A percentile compares a stretch with the other conserved stretches of the same genome.
Conservation (phyloP, 441 rosid genomes). For the Corymbia citriodora region DNA sequence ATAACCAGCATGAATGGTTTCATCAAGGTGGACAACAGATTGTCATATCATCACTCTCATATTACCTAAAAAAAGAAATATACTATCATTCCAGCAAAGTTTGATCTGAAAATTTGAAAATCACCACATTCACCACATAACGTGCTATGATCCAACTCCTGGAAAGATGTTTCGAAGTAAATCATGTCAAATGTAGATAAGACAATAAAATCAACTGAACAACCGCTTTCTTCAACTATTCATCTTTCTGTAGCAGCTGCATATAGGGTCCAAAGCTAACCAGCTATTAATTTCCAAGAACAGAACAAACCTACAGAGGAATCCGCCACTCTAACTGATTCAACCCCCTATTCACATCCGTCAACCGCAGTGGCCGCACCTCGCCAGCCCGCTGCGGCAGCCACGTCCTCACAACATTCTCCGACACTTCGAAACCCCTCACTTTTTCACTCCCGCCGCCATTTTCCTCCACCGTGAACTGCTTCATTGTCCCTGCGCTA, state of each 20-base stretch:
- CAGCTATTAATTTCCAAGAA: not conserved
- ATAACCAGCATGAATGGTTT: not conserved
- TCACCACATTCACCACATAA: not conserved
- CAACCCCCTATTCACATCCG: constrained; percentile 51
- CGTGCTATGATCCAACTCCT: not conserved
- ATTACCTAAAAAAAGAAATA: not conserved
- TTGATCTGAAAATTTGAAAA: not conserved
- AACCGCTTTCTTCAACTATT: not conserved
- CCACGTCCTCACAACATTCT: constrained; percentile 49
- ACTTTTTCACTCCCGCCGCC: constrained; percentile 21
- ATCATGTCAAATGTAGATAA: not conserved
- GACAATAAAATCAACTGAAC: not conserved
- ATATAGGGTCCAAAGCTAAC: not conserved
- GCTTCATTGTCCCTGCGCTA: constrained; percentile 49
- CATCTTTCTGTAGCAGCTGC: not conserved
- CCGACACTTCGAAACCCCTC: constrained; percentile 32
- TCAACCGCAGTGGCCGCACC: constrained; percentile 43
- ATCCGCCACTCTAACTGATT: constrained; percentile 57
- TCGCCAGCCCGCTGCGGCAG: constrained; percentile 42
- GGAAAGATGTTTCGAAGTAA: not conserved
- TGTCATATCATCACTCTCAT: not conserved
- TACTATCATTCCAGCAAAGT: not conserved
- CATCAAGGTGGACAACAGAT: not conserved
- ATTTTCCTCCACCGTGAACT: constrained; percentile 27
- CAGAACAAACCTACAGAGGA: constrained; percentile 44